Conservation (phyloP, 1,139 yeast genomes). For the Yamadazyma mexicana region DNA sequence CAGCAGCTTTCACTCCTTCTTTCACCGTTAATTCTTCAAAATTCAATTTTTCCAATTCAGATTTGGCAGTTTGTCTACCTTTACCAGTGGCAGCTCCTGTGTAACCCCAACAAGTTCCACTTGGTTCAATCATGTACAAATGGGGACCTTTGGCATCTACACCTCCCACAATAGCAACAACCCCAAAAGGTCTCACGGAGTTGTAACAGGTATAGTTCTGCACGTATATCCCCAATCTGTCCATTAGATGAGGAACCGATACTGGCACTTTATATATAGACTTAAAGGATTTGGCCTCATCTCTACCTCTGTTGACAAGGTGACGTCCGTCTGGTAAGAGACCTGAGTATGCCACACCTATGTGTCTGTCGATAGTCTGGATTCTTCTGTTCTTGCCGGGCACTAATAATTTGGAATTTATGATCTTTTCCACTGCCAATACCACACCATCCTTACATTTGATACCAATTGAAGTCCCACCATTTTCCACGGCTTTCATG, state of each 20-base stretch:
- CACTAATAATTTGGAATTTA: conserved; percentile 82
- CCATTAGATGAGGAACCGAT: conserved; percentile 79
- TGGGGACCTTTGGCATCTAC: conserved; percentile 87
- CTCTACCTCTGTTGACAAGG: conserved; percentile 88
- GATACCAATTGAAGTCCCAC: conserved; percentile 93
- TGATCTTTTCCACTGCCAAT: conserved; percentile 91
- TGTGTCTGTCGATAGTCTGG: conserved; percentile 89
- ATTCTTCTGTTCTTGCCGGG: conserved; percentile 88
- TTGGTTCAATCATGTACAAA: conserved; percentile 95
- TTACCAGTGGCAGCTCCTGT: conserved; percentile 97
- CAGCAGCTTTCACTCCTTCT: conserved; percentile 92
- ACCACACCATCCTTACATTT: conserved; percentile 92
- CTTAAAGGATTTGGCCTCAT: conserved; percentile 83
- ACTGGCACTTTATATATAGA: conserved; percentile 74
- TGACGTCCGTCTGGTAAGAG: conserved; percentile 96
- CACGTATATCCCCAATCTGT: conserved; percentile 86
- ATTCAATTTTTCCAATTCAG: conserved; percentile 90
- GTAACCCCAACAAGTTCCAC: conserved; percentile 97
- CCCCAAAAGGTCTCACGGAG: conserved; percentile 97
- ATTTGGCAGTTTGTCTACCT: conserved; percentile 95
- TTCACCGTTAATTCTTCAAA: conserved; percentile 64
- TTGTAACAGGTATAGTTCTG: conserved; percentile 96
- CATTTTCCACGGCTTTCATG: conserved; percentile 94
- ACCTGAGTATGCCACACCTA: conserved; percentile 95
- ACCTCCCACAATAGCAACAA: conserved; percentile 91